Conservation (phyloP, 1,284 basidiomycete species). For the Ceratobasidium theobromae region DNA sequence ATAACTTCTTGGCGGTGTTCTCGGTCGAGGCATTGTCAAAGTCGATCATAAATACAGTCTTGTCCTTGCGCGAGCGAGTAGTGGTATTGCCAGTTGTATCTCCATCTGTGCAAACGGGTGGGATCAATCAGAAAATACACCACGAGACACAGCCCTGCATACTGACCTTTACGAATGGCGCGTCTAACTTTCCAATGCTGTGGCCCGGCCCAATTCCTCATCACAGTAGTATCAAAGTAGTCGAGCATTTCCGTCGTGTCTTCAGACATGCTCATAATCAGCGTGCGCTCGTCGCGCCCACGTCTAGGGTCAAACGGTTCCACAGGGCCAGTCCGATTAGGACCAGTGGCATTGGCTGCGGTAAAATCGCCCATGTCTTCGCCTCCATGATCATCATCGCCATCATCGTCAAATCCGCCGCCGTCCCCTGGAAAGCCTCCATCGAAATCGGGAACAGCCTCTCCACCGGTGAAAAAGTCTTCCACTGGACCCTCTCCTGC, state of each 20-base stretch:
- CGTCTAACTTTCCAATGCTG: slow-evolving; percentile 96
- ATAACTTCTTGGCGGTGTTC: slow-evolving; percentile 75
- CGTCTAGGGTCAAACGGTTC: slow-evolving; percentile 79
- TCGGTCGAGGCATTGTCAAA: slow-evolving; percentile 62
- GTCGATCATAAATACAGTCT: slow-evolving; percentile 87
- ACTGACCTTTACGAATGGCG: slow-evolving; percentile 70
- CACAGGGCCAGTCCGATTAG: slow-evolving; percentile 52
- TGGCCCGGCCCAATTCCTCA: slow-evolving; percentile 98
- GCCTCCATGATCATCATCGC: slow-evolving; percentile 49
- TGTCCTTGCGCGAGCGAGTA: slow-evolving; percentile 57
- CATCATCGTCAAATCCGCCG: slow-evolving; percentile 42
- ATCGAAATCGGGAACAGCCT: slow-evolving; percentile 52
- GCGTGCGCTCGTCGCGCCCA: slow-evolving; percentile 68
- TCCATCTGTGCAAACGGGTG: slow-evolving; percentile 55
- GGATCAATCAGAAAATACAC: slow-evolving; percentile 20
- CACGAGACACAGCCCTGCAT: background rate
- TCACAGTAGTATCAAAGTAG: slow-evolving; percentile 88
- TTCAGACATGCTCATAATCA: slow-evolving; percentile 83
- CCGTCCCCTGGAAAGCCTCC: slow-evolving; percentile 49
- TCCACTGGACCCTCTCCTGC: slow-evolving; percentile 56
- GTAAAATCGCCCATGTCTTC: slow-evolving; percentile 29
- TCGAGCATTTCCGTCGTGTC: slow-evolving; percentile 74
- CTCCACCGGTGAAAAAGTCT: slow-evolving; percentile 76
- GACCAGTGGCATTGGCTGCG: slow-evolving; percentile 45
- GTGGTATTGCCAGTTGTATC: slow-evolving; percentile 54